These are phyloP conservation scores for Colletotrichum sp. DNA, from an alignment of 2,329 filamentous ascomycete genomes.

Conservation along the genomic window DNA sequence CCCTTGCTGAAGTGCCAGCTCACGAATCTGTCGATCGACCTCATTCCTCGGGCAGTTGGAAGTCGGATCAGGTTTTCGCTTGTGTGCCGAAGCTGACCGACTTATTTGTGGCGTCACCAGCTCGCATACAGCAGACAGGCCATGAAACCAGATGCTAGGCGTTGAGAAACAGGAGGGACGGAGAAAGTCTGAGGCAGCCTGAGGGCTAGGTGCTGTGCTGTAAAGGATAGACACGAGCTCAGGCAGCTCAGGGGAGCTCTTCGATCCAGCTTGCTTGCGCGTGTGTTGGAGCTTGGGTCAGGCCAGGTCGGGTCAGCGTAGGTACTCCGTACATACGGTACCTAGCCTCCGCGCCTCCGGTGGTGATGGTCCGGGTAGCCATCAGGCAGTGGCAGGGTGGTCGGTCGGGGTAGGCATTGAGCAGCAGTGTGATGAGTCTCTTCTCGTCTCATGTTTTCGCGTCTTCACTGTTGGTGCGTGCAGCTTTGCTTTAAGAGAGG, in stretches of 20 bases:
- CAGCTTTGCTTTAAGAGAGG: conserved; percentile 16
- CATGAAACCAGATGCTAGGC: conserved; percentile 1
- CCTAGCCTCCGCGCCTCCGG: not conserved
- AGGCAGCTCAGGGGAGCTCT: not conserved
- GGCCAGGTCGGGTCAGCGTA: not conserved
- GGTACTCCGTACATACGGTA: not conserved
- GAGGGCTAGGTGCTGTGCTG: not conserved
- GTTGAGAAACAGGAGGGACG: not conserved
- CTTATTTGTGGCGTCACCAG: conserved; percentile 17
- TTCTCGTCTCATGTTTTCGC: conserved; percentile 15
- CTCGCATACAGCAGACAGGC: not conserved
- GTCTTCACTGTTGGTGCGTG: conserved; percentile 5
- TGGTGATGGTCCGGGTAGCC: not conserved
- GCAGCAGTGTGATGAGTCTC: conserved; percentile 1
- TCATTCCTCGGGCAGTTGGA: conserved; percentile 13
- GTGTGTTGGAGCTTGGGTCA: conserved; percentile 8
- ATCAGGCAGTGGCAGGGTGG: not conserved
- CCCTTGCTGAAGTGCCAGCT: conserved; percentile 14
- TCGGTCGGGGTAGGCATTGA: conserved; percentile 13
- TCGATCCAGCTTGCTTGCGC: not conserved
- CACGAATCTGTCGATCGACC: conserved; percentile 18
- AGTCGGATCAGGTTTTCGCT: conserved; percentile 18
- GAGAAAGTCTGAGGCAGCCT: not conserved
- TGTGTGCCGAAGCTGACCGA: conserved; percentile 17
- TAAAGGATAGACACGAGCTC: not conserved